Conservation (phyloP, 2,329 filamentous ascomycete genomes). For the Botrytis pseudocinerea region DNA sequence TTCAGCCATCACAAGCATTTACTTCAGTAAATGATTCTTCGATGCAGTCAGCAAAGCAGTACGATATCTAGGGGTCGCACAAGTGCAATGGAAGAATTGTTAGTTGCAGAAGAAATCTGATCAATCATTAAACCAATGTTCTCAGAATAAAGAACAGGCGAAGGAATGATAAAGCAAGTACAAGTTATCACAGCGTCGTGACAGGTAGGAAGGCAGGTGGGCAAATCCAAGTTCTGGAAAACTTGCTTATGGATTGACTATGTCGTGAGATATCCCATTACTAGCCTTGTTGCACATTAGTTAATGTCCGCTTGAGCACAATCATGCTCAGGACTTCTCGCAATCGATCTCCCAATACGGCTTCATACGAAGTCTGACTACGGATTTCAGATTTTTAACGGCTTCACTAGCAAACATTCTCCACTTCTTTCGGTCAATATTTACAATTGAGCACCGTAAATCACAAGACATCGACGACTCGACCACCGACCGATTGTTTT, state of each 20-base stretch:
- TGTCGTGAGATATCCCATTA: not conserved
- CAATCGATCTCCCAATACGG: not conserved
- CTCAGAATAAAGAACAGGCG: not conserved
- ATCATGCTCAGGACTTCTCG: not conserved
- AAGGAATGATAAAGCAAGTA: not conserved
- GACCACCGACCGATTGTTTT: not conserved
- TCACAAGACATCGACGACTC: conserved; percentile 7
- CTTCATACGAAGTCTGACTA: not conserved
- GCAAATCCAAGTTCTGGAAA: conserved; percentile 1
- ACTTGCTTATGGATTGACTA: not conserved
- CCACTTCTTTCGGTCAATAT: not conserved
- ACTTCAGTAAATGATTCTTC: conserved; percentile 6
- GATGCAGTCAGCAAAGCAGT: conserved; percentile 22
- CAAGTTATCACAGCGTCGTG: not conserved
- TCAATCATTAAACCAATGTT: not conserved
- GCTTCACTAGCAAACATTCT: not conserved
- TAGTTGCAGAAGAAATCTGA: conserved; percentile 18
- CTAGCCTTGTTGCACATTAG: not conserved
- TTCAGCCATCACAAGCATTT: conserved; percentile 7
- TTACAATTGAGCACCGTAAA: not conserved
- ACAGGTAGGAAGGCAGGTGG: not conserved
- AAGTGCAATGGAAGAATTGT: conserved; percentile 15
- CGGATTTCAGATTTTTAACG: not conserved
- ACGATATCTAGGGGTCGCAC: not conserved
- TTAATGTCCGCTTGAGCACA: not conserved